These are phyloP conservation scores for Neostapfia colusana DNA, from an alignment of 176 grass and related monocot genomes.

Conservation along the genomic window DNA sequence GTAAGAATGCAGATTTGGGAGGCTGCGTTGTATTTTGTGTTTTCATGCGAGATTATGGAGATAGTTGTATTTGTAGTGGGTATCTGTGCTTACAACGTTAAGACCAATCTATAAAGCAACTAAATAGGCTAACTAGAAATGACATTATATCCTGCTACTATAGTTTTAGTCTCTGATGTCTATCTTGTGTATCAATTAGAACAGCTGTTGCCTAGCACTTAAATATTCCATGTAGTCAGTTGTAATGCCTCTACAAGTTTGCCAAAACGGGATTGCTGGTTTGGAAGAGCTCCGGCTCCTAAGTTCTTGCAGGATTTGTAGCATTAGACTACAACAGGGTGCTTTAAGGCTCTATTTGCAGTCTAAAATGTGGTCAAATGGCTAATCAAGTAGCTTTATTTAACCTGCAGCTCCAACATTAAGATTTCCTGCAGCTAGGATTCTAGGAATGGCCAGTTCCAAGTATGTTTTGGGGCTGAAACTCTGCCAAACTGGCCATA, in stretches of 20 bases:
- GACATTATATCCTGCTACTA: background rate
- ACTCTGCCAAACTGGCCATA: background rate
- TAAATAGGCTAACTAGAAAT: background rate
- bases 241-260: conserved; percentile 16
- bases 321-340: background rate
- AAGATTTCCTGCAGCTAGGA: background rate
- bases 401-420: background rate
- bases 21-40: background rate
- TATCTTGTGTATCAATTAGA: conserved; percentile 7
- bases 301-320: background rate
- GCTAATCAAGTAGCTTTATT: background rate
- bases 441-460: background rate
- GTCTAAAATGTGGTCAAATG: background rate
- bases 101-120: background rate
- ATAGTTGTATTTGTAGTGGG: background rate
- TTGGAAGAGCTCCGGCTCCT: background rate
- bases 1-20: background rate
- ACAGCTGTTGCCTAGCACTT: background rate
- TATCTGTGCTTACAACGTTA: background rate
- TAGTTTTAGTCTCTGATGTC: background rate
- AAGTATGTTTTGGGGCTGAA: too few relatives aligned
- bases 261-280: background rate
- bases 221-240: background rate
- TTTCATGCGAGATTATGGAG: conserved; percentile 1
- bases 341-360: background rate